Evolutionary conservation across 2,329 filamentous ascomycete species (phyloP).

Genomic region (Fusarium nurragi): DNA sequence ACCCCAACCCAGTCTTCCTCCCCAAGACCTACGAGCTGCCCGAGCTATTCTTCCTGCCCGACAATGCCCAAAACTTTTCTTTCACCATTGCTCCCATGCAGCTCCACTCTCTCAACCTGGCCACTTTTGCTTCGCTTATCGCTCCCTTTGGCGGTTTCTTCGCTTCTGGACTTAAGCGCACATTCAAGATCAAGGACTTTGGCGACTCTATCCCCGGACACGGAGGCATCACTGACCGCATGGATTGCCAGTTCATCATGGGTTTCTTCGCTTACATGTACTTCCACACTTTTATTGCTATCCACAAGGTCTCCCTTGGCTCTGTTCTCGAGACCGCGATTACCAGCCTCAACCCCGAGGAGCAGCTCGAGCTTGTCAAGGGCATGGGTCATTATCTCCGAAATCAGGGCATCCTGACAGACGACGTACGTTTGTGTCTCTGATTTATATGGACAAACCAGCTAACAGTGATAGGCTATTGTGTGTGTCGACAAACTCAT

Average conservation of each 20-base stretch:
- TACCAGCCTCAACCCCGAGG: slow-evolving; percentile 83
- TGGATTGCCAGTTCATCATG: slow-evolving; percentile 99
- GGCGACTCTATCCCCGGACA: slow-evolving; percentile 97
- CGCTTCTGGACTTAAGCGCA: slow-evolving; percentile 95
- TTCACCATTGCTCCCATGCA: slow-evolving; percentile 88
- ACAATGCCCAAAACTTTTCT: slow-evolving; percentile 62
- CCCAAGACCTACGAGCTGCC: slow-evolving; percentile 79
- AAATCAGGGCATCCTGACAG: slow-evolving; percentile 65
- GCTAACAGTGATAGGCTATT: slow-evolving; percentile 37
- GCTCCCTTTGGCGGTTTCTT: slow-evolving; percentile 99
- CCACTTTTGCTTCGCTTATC: slow-evolving; percentile 94
- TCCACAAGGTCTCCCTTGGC: slow-evolving; percentile 85
- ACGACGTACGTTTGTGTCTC: slow-evolving; percentile 42
- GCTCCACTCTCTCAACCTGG: slow-evolving; percentile 88
- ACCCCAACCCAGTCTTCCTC: slow-evolving; percentile 90
- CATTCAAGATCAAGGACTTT: slow-evolving; percentile 99
- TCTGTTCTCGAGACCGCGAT: slow-evolving; percentile 91
- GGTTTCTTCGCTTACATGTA: slow-evolving; percentile 98
- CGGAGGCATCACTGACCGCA: slow-evolving; percentile 96
- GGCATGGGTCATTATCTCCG: slow-evolving; percentile 70
- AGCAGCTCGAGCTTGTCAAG: slow-evolving; percentile 85
- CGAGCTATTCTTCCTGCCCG: slow-evolving; percentile 75
- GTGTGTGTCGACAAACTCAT: slow-evolving; percentile 43
- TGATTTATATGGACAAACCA: neutral
- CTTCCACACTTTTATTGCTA: slow-evolving; percentile 95